Conservation (phyloP, 2,329 filamentous ascomycete species). For the Aspergillus proliferans region DNA sequence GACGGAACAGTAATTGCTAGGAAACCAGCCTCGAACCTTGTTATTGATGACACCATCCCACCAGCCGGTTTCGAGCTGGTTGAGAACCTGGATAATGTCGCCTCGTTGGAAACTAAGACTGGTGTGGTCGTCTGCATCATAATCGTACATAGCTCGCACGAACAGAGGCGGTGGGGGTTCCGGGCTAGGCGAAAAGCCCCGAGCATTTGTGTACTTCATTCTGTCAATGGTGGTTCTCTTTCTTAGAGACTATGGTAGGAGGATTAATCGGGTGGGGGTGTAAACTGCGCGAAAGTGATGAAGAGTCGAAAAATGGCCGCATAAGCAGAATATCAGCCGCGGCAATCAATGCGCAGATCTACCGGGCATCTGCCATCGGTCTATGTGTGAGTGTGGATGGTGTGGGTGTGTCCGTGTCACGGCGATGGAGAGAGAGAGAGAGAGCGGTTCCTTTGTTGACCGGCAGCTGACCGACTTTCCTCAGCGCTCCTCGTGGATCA, state of each 20-base stretch:
- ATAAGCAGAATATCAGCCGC: not conserved
- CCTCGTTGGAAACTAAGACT: slow-evolving; percentile 95
- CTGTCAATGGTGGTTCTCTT: slow-evolving; percentile 1
- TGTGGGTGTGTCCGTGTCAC: not conserved
- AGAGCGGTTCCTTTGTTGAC: no score
- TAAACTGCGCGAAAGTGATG: not conserved
- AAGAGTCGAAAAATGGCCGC: not conserved
- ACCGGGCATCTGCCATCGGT: not conserved
- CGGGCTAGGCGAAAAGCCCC: slow-evolving; percentile 26
- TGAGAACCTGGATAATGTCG: slow-evolving; percentile 97
- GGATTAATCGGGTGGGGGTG: slow-evolving; percentile 1
- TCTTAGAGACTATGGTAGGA: not conserved
- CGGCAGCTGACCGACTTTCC: no score
- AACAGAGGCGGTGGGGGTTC: slow-evolving; percentile 59
- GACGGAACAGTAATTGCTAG: slow-evolving; percentile 94
- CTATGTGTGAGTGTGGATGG: not conserved
- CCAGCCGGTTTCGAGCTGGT: slow-evolving; percentile 96
- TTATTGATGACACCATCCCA: slow-evolving; percentile 99
- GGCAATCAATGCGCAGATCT: not conserved
- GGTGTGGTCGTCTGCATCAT: slow-evolving; percentile 93
- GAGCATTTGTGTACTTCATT: slow-evolving; percentile 23
- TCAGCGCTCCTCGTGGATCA: no score
- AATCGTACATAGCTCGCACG: slow-evolving; percentile 93
- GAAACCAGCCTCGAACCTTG: slow-evolving; percentile 87
- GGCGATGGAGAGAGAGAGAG: no score